Evolutionary conservation across 139 green algal genomes (phyloP).

Genomic region (Astrephomene gubernaculifera): DNA sequence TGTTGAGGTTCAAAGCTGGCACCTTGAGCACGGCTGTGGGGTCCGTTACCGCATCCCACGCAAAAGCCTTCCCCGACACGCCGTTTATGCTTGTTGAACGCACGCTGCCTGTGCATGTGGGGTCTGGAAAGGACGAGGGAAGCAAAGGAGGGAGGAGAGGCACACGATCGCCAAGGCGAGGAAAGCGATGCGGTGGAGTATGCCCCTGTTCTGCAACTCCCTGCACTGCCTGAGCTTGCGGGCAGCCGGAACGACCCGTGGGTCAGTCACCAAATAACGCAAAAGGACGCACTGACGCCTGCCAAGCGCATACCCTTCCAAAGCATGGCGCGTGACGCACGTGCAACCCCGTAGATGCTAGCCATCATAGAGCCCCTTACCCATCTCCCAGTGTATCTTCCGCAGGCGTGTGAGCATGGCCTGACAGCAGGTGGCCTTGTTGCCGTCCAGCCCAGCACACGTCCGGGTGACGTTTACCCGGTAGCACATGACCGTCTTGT

Average conservation of each 20-base stretch:
- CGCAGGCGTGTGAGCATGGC: neutral
- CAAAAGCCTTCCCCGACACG: neutral
- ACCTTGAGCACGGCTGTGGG: neutral
- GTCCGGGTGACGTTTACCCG: neutral
- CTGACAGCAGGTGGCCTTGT: neutral
- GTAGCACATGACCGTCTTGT: neutral
- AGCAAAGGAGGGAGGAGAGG: neutral
- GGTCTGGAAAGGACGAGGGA: neutral
- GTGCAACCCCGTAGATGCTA: neutral
- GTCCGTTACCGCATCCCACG: neutral
- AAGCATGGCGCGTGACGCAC: neutral
- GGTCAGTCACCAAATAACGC: neutral
- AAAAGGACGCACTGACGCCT: neutral
- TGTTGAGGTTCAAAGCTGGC: neutral
- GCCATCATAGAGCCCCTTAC: neutral
- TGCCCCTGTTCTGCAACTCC: neutral
- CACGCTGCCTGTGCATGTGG: neutral
- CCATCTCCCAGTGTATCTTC: neutral
- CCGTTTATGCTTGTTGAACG: neutral
- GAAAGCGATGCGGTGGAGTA: neutral
- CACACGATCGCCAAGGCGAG: neutral
- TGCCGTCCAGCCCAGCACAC: neutral
- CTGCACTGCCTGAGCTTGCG: neutral
- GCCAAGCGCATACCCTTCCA: neutral
- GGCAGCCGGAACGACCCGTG: too few species aligned